phyloP scores from a whole-genome alignment of 768 basidiomycete genomes.

The Calocera viscosa region DNA sequence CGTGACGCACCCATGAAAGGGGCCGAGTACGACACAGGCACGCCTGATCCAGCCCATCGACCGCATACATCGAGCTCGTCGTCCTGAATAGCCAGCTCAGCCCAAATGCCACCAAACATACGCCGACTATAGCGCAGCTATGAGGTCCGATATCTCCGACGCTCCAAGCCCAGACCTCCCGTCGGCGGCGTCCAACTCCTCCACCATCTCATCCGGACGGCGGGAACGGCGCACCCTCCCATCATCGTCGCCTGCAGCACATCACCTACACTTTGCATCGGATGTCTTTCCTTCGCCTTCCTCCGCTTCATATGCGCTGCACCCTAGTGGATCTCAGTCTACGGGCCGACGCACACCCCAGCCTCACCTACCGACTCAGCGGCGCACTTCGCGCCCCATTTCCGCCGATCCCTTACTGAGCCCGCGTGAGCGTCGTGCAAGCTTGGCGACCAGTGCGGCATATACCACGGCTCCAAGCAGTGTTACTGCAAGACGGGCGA shows the following conservation, averaged over 20 bases:
- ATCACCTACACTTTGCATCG: not conserved
- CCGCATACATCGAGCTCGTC: not conserved
- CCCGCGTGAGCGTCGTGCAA: not conserved
- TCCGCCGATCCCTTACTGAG: slow-evolving; percentile 3
- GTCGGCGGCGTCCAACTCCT: not conserved
- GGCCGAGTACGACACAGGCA: not conserved
- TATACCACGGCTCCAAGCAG: not conserved
- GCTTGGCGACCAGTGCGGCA: not conserved
- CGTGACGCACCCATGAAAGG: not conserved
- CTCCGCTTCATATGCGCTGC: not conserved
- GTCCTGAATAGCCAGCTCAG: not conserved
- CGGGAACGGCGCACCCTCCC: not conserved
- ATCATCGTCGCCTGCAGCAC: not conserved
- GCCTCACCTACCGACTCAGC: not conserved
- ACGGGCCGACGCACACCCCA: not conserved
- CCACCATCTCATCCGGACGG: not conserved
- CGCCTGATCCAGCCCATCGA: not conserved
- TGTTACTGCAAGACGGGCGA: not conserved
- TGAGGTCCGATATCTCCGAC: slow-evolving; percentile 1
- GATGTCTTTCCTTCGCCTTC: not conserved
- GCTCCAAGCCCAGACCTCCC: slow-evolving; percentile 1
- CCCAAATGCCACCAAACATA: not conserved
- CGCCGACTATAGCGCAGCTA: not conserved
- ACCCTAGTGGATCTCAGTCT: not conserved
- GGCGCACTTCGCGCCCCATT: not conserved